These are phyloP conservation scores for Amanita molliuscula DNA, from an alignment of 768 basidiomycete genomes.

Conservation along the genomic window DNA sequence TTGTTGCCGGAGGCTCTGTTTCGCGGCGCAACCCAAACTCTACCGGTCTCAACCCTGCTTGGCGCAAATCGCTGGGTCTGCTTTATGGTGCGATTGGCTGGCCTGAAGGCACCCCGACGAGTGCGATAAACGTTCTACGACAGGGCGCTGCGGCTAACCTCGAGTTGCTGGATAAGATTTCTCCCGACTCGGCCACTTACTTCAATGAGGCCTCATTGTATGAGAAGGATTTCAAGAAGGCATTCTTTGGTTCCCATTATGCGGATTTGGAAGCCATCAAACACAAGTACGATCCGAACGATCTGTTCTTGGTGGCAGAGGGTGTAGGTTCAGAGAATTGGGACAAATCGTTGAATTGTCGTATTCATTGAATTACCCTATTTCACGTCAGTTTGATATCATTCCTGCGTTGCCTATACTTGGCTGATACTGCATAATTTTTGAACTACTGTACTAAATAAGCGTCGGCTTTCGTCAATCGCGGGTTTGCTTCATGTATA, in stretches of 20 bases:
- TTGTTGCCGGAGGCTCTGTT: slow-evolving; percentile 35
- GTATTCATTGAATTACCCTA: neutral
- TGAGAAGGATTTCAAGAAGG: slow-evolving; percentile 26
- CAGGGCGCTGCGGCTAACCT: slow-evolving; percentile 12
- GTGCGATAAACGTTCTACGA: neutral
- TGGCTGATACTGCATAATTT: too few relatives aligned
- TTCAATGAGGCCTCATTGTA: slow-evolving; percentile 39
- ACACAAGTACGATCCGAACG: slow-evolving; percentile 30
- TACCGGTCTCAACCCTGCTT: slow-evolving; percentile 35
- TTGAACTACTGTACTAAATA: too few relatives aligned
- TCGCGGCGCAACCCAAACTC: slow-evolving; percentile 23
- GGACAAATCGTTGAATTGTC: slow-evolving; percentile 20
- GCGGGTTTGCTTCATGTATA: too few relatives aligned
- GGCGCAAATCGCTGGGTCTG: slow-evolving; percentile 31
- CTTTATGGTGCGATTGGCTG: slow-evolving; percentile 15
- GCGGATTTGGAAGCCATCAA: slow-evolving; percentile 30
- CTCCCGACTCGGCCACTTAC: slow-evolving; percentile 31
- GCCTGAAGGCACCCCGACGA: slow-evolving; percentile 4
- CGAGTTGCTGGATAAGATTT: slow-evolving; percentile 15
- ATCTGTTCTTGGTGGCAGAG: slow-evolving; percentile 31
- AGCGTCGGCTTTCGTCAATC: too few relatives aligned
- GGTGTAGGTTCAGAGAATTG: slow-evolving; percentile 45
- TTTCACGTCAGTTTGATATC: too few relatives aligned
- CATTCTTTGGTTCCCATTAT: slow-evolving; percentile 40
- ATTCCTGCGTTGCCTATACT: too few relatives aligned